Evolutionary conservation across 371 early-diverging fungal genomes (phyloP).

Genomic region (Mortierella sp.): DNA sequence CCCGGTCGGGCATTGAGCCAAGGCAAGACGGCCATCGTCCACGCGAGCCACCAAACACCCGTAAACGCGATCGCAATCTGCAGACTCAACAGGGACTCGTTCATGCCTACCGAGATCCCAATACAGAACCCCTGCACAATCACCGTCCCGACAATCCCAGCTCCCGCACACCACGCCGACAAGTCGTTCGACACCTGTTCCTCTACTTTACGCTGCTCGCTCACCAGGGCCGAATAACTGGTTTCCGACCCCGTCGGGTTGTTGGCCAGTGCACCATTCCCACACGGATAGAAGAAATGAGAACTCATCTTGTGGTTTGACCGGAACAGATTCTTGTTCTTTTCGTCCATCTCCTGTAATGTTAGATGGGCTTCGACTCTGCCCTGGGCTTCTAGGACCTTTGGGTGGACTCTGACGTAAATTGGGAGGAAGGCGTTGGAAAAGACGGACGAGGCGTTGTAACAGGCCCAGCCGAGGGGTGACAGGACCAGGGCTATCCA

Average conservation of each 20-base stretch:
- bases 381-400: slow-evolving; percentile 33
- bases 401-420: slow-evolving; percentile 45
- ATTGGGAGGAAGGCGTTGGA: slow-evolving; percentile 44
- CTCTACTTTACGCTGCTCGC: slow-evolving; percentile 43
- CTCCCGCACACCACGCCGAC: slow-evolving; percentile 59
- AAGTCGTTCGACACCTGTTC: slow-evolving; percentile 57
- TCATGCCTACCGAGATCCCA: slow-evolving; percentile 30
- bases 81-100: slow-evolving; percentile 51
- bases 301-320: not conserved
- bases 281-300: not conserved
- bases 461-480: slow-evolving; percentile 46
- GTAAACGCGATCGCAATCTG: slow-evolving; percentile 65
- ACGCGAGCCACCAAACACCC: slow-evolving; percentile 66
- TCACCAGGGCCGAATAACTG: not conserved
- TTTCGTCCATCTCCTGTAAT: slow-evolving; percentile 13
- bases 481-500: slow-evolving; percentile 40
- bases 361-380: not conserved
- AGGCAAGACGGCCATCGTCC: slow-evolving; percentile 47
- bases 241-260: not conserved
- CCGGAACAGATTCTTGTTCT: slow-evolving; percentile 1
- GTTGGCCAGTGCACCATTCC: not conserved
- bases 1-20: slow-evolving; percentile 68
- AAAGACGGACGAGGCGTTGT: slow-evolving; percentile 42
- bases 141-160: slow-evolving; percentile 59
- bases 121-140: slow-evolving; percentile 56